These are phyloP conservation scores for Plasmodium chabaudi DNA, from an alignment of 169 alveolate species.

Conservation along the genomic window DNA sequence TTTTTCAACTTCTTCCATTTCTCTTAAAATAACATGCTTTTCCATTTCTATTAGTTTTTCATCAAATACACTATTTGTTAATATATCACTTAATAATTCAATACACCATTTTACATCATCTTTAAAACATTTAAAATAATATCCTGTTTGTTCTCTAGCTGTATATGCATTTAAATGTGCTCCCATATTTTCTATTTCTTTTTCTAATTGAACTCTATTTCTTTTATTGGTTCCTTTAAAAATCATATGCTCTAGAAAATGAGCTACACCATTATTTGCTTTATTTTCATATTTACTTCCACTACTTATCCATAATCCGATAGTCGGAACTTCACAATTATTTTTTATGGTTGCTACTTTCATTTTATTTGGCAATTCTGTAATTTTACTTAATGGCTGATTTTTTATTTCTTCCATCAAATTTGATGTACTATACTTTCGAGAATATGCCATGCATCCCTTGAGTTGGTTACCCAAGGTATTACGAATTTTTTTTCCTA, in stretches of 20 bases:
- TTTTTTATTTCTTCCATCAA: constrained; percentile 37
- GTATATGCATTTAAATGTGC: constrained; percentile 98
- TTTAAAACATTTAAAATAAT: constrained; percentile 90
- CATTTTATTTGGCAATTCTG: constrained; percentile 87
- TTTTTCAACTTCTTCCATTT: constrained; percentile 95
- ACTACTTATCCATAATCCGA: constrained; percentile 96
- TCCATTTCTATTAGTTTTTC: constrained; percentile 91
- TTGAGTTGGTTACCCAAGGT: neutral
- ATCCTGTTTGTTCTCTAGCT: constrained; percentile 97
- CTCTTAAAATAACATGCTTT: constrained; percentile 94
- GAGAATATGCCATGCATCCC: too few relatives aligned
- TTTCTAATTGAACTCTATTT: constrained; percentile 92
- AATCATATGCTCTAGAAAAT: constrained; percentile 97
- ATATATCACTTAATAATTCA: constrained; percentile 94
- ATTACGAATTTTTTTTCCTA: neutral
- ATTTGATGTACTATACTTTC: constrained; percentile 11
- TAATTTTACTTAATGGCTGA: constrained; percentile 42
- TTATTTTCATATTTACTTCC: constrained; percentile 96
- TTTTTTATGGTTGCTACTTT: constrained; percentile 91
- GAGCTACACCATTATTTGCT: constrained; percentile 96
- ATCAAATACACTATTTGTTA: constrained; percentile 91
- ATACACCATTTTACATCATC: constrained; percentile 90
- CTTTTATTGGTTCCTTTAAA: constrained; percentile 97
- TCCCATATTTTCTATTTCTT: constrained; percentile 96
- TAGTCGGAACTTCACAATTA: constrained; percentile 90